Evolutionary conservation across 2,329 filamentous ascomycete genomes (phyloP).

Genomic region (Fusarium tjaetaba): DNA sequence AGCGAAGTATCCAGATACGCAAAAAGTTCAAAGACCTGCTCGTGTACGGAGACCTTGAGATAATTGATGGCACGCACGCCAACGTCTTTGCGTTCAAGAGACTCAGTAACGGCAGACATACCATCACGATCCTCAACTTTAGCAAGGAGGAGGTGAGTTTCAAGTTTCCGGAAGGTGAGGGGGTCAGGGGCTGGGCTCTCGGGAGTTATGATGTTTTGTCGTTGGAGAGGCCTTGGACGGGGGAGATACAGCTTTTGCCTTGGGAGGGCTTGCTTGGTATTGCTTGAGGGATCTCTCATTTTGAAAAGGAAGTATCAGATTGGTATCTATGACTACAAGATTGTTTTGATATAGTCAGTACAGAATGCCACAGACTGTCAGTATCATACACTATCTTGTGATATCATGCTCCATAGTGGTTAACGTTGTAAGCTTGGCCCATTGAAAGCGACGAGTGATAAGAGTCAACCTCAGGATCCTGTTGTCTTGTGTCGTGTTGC

Average conservation of each 20-base stretch:
- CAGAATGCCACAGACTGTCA: background rate
- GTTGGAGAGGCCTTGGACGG: background rate
- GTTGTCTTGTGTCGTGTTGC: background rate
- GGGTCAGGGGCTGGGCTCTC: background rate
- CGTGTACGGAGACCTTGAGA: slow-evolving; percentile 48
- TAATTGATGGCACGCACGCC: slow-evolving; percentile 38
- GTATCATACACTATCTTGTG: background rate
- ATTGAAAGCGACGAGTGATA: no score
- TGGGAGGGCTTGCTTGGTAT: background rate
- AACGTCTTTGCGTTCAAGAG: slow-evolving; percentile 45
- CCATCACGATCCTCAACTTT: slow-evolving; percentile 48
- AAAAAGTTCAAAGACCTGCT: slow-evolving; percentile 44
- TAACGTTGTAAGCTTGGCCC: no score
- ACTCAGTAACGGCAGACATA: slow-evolving; percentile 26
- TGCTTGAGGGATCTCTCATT: background rate
- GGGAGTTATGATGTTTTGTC: background rate
- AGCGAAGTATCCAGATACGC: slow-evolving; percentile 42
- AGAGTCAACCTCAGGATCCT: no score
- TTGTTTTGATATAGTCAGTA: background rate
- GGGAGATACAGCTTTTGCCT: background rate
- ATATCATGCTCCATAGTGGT: background rate
- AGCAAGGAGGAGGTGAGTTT: background rate
- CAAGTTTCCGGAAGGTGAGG: background rate
- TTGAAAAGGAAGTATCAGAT: background rate
- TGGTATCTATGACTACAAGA: background rate